Percentiles rank a stretch among this genome's conserved stretches.
Evolutionary conservation across 2,329 filamentous ascomycete genomes (phyloP).

Genomic region (Aspergillus alliaceus): DNA sequence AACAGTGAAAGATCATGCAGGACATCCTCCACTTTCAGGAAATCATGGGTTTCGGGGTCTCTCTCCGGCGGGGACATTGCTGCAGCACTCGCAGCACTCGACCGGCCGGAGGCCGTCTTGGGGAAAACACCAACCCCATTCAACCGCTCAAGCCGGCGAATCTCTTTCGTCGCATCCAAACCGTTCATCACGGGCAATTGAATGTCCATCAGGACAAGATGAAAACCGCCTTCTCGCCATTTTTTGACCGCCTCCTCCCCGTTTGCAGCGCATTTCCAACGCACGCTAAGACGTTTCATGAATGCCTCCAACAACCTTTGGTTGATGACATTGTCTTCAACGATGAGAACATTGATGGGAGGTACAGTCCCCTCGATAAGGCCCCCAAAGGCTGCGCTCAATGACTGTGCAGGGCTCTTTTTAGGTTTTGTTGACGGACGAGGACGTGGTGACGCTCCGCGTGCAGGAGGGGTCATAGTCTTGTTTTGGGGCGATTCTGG

Average conservation of each 20-base stretch:
- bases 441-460: conserved; percentile 51
- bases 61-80: conserved; percentile 19
- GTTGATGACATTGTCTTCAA: conserved; percentile 99
- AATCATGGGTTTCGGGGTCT: conserved; percentile 18
- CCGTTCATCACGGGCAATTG: conserved; percentile 96
- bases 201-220: conserved; percentile 97
- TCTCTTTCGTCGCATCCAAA: conserved; percentile 91
- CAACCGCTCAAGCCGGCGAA: conserved; percentile 80
- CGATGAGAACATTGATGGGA: conserved; percentile 94
- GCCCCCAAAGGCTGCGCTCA: conserved; percentile 53
- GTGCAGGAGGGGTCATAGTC: conserved; percentile 35
- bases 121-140: conserved; percentile 93
- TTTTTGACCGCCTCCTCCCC: conserved; percentile 89
- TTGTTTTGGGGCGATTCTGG: conserved; percentile 40
- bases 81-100: conserved; percentile 38
- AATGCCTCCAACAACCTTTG: conserved; percentile 90
- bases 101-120: conserved; percentile 59
- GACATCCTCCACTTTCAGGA: conserved; percentile 38
- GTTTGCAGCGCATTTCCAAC: conserved; percentile 97
- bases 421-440: conserved; percentile 33
- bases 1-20: conserved; percentile 58
- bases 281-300: conserved; percentile 91
- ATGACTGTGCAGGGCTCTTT: conserved; percentile 29
- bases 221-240: conserved; percentile 90
- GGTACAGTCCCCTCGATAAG: conserved; percentile 81